These are phyloP conservation scores for Ballota nigra DNA, from an alignment of 257 asterid species.

Conservation along the genomic window DNA sequence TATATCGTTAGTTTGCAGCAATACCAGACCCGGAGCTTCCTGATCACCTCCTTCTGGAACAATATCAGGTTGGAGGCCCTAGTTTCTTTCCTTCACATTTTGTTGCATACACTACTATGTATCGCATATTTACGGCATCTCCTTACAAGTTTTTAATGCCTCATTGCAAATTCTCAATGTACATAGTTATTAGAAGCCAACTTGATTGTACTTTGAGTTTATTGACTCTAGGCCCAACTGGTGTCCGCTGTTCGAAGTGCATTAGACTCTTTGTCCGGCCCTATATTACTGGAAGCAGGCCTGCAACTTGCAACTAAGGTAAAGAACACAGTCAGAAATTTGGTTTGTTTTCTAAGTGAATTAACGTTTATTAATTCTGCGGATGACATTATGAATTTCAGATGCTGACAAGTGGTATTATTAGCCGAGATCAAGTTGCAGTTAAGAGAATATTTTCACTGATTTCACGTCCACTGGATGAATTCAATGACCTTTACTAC, in stretches of 20 bases:
- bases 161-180: neutral
- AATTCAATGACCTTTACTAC: conserved; percentile 82
- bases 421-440: conserved; percentile 93
- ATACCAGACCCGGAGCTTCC: conserved; percentile 93
- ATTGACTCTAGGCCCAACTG: conserved; percentile 72
- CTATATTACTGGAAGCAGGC: conserved; percentile 91
- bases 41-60: conserved; percentile 92
- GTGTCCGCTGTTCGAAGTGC: conserved; percentile 98
- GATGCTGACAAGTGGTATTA: conserved; percentile 95
- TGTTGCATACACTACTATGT: conserved; percentile 14
- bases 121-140: conserved; percentile 10
- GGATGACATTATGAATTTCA: conserved; percentile 40
- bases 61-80: conserved; percentile 70
- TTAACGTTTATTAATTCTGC: conserved; percentile 25
- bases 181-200: conserved; percentile 15
- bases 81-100: conserved; percentile 16
- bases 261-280: conserved; percentile 75
- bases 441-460: conserved; percentile 91
- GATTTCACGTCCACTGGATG: conserved; percentile 92
- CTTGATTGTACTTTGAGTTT: conserved; percentile 14
- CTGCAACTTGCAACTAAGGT: conserved; percentile 96
- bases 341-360: conserved; percentile 16
- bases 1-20: conserved; percentile 64
- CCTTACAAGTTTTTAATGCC: conserved; percentile 10
- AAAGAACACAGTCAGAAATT: conserved; percentile 10